Percentiles rank a stretch among this genome's conserved stretches.
These are phyloP conservation scores for Cercospora sojina DNA, from an alignment of 2,329 filamentous ascomycete genomes.

Conservation along the genomic window DNA sequence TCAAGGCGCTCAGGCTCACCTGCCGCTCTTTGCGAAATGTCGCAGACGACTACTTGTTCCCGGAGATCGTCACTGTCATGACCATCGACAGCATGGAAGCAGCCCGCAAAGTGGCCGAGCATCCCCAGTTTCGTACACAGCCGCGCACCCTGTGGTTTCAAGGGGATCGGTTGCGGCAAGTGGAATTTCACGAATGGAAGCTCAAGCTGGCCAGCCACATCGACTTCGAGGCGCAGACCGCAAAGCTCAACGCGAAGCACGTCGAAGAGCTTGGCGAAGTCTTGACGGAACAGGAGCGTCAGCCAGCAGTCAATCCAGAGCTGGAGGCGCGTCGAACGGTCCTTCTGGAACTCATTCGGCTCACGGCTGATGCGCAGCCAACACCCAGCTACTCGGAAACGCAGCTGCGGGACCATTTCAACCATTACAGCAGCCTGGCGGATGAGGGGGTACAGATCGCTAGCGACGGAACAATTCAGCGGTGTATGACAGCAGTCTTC, in stretches of 20 bases:
- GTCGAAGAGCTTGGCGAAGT: neutral
- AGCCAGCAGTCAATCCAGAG: neutral
- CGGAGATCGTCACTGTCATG: slow-evolving; percentile 9
- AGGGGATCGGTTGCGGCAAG: neutral
- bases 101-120: neutral
- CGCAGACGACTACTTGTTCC: slow-evolving; percentile 3
- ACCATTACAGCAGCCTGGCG: neutral
- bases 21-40: neutral
- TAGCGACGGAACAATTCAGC: neutral
- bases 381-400: neutral
- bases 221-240: neutral
- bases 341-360: neutral
- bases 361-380: neutral
- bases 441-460: neutral
- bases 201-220: neutral
- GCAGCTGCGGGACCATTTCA: neutral
- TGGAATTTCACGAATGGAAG: neutral
- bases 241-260: neutral
- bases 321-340: neutral
- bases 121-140: neutral
- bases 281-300: neutral
- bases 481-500: neutral
- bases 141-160: neutral
- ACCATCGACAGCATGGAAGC: neutral
- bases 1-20: slow-evolving; percentile 3